These are phyloP conservation scores for Cladophialophora exuberans DNA, from an alignment of 2,329 filamentous ascomycete genomes.

Conservation along the genomic window DNA sequence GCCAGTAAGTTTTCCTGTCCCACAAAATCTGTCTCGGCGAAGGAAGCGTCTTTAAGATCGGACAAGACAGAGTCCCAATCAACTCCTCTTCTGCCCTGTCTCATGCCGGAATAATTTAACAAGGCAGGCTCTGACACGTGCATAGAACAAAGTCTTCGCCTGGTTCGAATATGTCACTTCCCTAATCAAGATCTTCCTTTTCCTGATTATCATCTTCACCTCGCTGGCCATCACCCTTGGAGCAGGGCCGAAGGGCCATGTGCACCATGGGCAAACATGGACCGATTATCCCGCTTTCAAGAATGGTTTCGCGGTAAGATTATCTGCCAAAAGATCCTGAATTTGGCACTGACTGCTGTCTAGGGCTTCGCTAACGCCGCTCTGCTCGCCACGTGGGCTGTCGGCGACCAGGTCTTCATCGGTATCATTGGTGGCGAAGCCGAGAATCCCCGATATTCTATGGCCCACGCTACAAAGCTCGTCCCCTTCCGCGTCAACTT, in stretches of 20 bases:
- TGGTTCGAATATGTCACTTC: conserved; percentile 44
- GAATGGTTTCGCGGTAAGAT: conserved; percentile 39
- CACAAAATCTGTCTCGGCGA: conserved; percentile 32
- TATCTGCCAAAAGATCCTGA: not conserved
- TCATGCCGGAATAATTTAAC: no score
- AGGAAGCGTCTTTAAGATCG: conserved; percentile 34
- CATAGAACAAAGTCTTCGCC: conserved; percentile 39
- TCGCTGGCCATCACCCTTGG: conserved; percentile 44
- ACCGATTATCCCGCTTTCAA: conserved; percentile 38
- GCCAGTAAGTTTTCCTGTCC: conserved; percentile 23
- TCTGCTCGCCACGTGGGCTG: conserved; percentile 37
- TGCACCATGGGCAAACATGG: conserved; percentile 40
- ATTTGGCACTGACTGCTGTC: not conserved
- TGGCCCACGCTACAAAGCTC: conserved; percentile 39
- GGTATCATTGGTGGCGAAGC: conserved; percentile 43
- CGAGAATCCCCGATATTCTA: conserved; percentile 40
- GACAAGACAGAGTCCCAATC: no score
- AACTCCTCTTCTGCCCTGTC: no score
- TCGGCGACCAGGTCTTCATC: conserved; percentile 41
- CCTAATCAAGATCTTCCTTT: conserved; percentile 43
- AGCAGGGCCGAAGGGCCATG: conserved; percentile 42
- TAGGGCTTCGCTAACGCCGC: conserved; percentile 40
- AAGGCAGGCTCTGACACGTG: no score
- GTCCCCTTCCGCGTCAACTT: conserved; percentile 40
- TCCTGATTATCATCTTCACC: conserved; percentile 43